Evolutionary conservation across 1,284 basidiomycete genomes (phyloP).

Genomic region (Cryptococcus neoformans): DNA sequence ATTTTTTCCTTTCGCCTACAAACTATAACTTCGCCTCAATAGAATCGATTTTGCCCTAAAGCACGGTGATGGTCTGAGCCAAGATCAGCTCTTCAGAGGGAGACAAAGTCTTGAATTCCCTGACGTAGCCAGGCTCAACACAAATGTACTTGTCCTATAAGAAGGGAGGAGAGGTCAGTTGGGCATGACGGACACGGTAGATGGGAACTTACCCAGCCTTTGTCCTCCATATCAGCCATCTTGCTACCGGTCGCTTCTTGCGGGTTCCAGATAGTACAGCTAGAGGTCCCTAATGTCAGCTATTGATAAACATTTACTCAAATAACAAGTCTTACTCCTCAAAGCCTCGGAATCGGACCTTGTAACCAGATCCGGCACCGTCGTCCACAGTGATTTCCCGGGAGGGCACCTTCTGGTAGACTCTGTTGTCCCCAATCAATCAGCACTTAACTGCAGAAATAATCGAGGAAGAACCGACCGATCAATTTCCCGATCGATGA

Average conservation of each 20-base stretch:
- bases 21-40: no score
- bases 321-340: conserved; percentile 53
- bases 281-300: conserved; percentile 7
- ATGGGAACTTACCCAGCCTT: conserved; percentile 65
- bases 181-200: neutral
- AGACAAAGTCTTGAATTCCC: conserved; percentile 51
- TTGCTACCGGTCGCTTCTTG: conserved; percentile 62
- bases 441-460: neutral
- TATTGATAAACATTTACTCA: neutral
- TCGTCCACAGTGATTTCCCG: conserved; percentile 38
- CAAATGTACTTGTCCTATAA: conserved; percentile 73
- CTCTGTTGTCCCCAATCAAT: conserved; percentile 21
- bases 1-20: no score
- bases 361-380: conserved; percentile 46
- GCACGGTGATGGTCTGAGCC: conserved; percentile 59
- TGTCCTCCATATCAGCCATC: conserved; percentile 79
- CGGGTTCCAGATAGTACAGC: conserved; percentile 72
- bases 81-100: conserved; percentile 69
- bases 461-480: conserved; percentile 18
- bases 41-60: neutral
- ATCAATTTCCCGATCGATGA: conserved; percentile 34
- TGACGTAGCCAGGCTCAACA: conserved; percentile 78
- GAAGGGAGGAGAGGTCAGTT: conserved; percentile 3
- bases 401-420: conserved; percentile 39
- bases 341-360: conserved; percentile 61